Base-by-base conservation (phyloP, 2,329 filamentous ascomycete genomes). In the Aspergillus sp. region DNA sequence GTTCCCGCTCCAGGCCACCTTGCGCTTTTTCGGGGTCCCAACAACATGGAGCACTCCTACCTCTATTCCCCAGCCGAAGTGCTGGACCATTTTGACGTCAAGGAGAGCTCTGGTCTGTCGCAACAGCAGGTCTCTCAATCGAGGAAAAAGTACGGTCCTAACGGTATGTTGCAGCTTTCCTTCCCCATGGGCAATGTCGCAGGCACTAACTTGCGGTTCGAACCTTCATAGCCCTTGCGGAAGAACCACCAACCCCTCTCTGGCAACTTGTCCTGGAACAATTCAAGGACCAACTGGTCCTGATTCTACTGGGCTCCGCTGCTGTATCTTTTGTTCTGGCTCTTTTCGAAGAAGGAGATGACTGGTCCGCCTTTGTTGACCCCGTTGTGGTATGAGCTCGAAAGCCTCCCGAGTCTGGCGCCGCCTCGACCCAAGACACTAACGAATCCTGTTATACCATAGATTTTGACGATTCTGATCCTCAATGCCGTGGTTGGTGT, bases 191-290 rank as follows among this genome's bases (percentile, higher is more conserved):
- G 47, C 7, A 17, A 28, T 25, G 19, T 28, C 17, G 15, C 47
- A 28, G 47, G 25, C 54, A 68, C 57, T 56, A 51, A 32, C 47
- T 55, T n/a, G 25, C 15, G 6, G 15, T 32, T 50, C 45, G 38
- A 57, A 48, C 13, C 28, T 23, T 51, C 19, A 58, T 61, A 91
- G 88, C 88, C 59, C 83, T 91, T 58, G 85, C 87, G 49, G 95
- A 99, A 81, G 95, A 99, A 67, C 95, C 95, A 57, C 92, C 95
- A 3, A 99, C 95, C 32, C 95, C 95, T 41, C 77, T 99, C 51
- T 99, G 94, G 95, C 87, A 98, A 79, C 88, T 99, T 65, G 91
- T 99, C 58, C 85, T 99, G 61, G 95, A 99, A 80, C 95, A 99
- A 78, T 99, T 99, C 85, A 97, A 99, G 80, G 95, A 99, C 76